Evolutionary conservation across 2,329 filamentous ascomycete genomes (phyloP), one percentile per base, ranked within the genome.

Genomic region (Endocalyx cinctus): DNA sequence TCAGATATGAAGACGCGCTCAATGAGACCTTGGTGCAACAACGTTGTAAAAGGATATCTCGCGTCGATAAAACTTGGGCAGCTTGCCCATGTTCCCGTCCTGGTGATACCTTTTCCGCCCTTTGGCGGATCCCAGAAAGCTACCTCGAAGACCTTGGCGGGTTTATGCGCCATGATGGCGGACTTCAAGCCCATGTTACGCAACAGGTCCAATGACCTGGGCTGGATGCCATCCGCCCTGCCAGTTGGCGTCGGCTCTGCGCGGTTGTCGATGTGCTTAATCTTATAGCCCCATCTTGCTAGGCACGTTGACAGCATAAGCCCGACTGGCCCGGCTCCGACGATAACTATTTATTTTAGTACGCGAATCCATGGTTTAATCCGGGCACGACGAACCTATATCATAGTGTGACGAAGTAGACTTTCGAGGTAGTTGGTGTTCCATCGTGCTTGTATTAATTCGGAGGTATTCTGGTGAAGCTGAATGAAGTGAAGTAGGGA

Each of bases 251-350:
- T 95, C 12, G 88, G 88, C 52, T 90, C 84, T 3, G 87, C 71
- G 38, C 88, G 76, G 63, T 94, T 94, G 64, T 95, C 89, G 54
- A 95, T 87, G 63, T 95, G 87, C 69, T 90, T 94, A 61, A 96
- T 87, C 59, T 79, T 87, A 70, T 95, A 96, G 14, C 89, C 89
- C 87, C 88, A 95, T 66, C 88, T 74, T 40, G 87, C 85, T 41
- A 96, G 74, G 56, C 85, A 90, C 18, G 88, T 88, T 7, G 87
- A 92, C 16, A 95, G 74, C 64, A 94, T 81, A 37, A 95, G 75
- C 35, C 89, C 89, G 25, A 89, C 87, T 4, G 89, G 89, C 12
- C 89, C 89, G 35, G 89, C 89, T 44, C 89, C 89, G 35, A 95
- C 74, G 46, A 95, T 88, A 48, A 95, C 87, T 77, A 37, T 31